These are phyloP conservation scores for Paracoccidioides lutzii DNA, from an alignment of 2,329 filamentous ascomycete species.

Conservation along the genomic window DNA sequence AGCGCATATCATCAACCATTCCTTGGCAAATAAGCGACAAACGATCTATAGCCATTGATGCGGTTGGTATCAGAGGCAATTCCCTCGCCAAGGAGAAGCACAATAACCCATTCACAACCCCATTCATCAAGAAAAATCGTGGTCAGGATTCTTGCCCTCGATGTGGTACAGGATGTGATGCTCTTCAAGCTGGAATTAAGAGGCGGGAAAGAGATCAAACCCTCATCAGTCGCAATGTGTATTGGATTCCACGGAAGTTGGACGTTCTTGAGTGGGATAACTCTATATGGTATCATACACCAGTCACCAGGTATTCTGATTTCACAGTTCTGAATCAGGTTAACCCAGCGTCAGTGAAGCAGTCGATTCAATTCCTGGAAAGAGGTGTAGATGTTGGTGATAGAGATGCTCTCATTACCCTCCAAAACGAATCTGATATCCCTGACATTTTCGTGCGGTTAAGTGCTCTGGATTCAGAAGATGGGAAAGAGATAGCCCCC, in stretches of 20 bases:
- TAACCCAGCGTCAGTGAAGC: slow-evolving; percentile 25
- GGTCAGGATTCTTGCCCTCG: slow-evolving; percentile 19
- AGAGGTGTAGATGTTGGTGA: neutral
- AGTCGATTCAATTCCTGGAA: slow-evolving; percentile 9
- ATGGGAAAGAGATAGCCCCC: slow-evolving; percentile 34
- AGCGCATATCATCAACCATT: slow-evolving; percentile 45
- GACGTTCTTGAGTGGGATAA: slow-evolving; percentile 44
- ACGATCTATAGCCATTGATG: slow-evolving; percentile 37
- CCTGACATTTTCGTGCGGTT: slow-evolving; percentile 48
- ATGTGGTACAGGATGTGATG: slow-evolving; percentile 30
- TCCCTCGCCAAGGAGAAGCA: slow-evolving; percentile 25
- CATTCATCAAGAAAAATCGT: slow-evolving; percentile 35
- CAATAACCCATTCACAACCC: slow-evolving; percentile 26
- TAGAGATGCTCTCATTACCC: slow-evolving; percentile 21
- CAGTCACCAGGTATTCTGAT: slow-evolving; percentile 40
- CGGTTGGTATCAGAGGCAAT: slow-evolving; percentile 39
- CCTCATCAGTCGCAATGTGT: slow-evolving; percentile 44
- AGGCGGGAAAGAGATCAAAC: slow-evolving; percentile 15
- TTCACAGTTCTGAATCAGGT: slow-evolving; percentile 36
- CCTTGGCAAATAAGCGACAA: slow-evolving; percentile 26
- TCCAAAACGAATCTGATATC: slow-evolving; percentile 40
- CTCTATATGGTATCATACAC: slow-evolving; percentile 48
- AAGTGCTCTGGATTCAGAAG: slow-evolving; percentile 32
- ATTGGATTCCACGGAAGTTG: slow-evolving; percentile 40
- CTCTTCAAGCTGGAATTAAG: slow-evolving; percentile 41